Percentiles rank a stretch among this genome's conserved stretches.
Conservation (phyloP, 495 filamentous ascomycete genomes). For the Collariella sp. region DNA sequence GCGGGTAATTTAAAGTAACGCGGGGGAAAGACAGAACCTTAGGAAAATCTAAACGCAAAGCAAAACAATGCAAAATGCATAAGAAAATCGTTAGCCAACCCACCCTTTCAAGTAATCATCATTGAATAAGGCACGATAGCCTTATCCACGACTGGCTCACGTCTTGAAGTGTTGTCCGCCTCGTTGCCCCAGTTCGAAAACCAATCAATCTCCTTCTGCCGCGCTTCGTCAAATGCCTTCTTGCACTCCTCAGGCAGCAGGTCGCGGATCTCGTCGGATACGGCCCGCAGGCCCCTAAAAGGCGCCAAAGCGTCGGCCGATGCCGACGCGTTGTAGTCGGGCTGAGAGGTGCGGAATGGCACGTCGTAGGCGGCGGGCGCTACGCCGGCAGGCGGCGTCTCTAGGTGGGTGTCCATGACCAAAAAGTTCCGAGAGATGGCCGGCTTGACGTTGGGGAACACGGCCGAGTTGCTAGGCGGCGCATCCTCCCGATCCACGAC, state of each 20-base stretch:
- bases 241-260: constrained; percentile 66
- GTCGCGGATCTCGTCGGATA: constrained; percentile 58
- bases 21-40: no score
- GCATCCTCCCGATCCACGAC: constrained; percentile 30
- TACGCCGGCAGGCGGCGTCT: constrained; percentile 43
- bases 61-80: no score
- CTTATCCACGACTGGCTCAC: constrained; percentile 45
- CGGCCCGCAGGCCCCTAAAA: constrained; percentile 55
- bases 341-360: constrained; percentile 30
- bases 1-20: no score
- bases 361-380: constrained; percentile 39
- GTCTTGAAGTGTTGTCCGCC: constrained; percentile 35
- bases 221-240: constrained; percentile 55
- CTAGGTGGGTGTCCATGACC: constrained; percentile 61
- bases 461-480: constrained; percentile 18
- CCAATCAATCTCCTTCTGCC: constrained; percentile 57
- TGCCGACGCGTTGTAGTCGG: constrained; percentile 13
- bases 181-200: constrained; percentile 64
- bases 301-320: constrained; percentile 41
- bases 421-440: constrained; percentile 65
- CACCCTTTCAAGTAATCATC: constrained; percentile 13
- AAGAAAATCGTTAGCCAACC: no score
- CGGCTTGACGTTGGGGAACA: constrained; percentile 57
- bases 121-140: constrained; percentile 44
- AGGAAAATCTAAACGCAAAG: no score